Base-by-base conservation (phyloP, 1,284 basidiomycete species). In the Malassezia furfur region DNA sequence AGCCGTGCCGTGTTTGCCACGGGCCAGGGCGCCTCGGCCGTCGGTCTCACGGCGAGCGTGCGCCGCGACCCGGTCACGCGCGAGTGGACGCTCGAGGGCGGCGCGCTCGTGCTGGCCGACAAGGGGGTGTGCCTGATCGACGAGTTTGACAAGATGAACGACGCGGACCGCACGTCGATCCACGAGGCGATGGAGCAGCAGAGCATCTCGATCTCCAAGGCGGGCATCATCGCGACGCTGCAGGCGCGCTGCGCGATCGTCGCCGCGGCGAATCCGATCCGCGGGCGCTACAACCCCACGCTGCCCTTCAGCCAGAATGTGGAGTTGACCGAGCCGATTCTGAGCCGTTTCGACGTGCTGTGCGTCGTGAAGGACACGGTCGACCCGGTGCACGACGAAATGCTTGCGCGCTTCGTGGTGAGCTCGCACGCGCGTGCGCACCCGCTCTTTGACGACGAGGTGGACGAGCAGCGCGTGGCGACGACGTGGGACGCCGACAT, bases 111-210 rank as follows among this genome's bases (percentile, higher is more conserved):
- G 37, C 80, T 99, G 22, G 94, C 93, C 0, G 93, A 99, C 78
- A 96, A 96, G 78, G 93, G 93, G n/a, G 88, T 87, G 35, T 98
- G 94, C 70, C 79, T 98, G 32, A 99, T 99, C 66, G 93, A 99
- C 77, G 94, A 98, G 77, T 99, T 99, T 76, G 93, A 99, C 80
- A 99, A 99, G 81, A 99, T 99, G 93, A 98, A 98, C 78, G 93
- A 98, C 69, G 83, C 88, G 19, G 78, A 78, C 53, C 43, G 70
- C 62, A 96, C 93, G 11, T 96, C 91, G 7, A 98, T 98, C 68
- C 94, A 98, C 79, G 93, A 99, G 76, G 94, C 94, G 2, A 99
- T 99, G 93, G 93, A 99, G 76, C 93, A 99, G 77, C 93, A 99
- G 75, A 87, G 87, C n/a, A 99, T 99, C 67, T 96, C 93, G 1